Percentiles rank a stretch among this genome's conserved stretches.
Evolutionary conservation across 2,329 filamentous ascomycete species (phyloP).

Genomic region (Paradendryphiella salina): DNA sequence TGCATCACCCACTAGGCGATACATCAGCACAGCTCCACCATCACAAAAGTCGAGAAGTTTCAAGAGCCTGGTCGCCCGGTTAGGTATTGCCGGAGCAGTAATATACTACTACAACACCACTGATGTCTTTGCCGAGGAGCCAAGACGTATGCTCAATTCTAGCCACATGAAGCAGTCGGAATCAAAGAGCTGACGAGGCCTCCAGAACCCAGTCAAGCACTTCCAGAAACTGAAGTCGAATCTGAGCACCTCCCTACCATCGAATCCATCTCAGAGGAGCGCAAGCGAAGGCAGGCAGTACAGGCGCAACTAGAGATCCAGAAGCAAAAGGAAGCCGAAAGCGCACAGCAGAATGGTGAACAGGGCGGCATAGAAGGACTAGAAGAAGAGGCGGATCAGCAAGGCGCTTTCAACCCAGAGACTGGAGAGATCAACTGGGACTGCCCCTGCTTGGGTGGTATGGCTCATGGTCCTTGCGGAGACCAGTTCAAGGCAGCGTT

Average conservation of each 20-base stretch:
- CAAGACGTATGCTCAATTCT: conserved; percentile 61
- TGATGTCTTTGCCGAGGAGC: conserved; percentile 81
- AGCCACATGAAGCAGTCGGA: background rate
- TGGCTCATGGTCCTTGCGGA: conserved; percentile 94
- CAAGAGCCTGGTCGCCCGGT: conserved; percentile 74
- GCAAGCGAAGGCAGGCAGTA: conserved; percentile 41
- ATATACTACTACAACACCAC: conserved; percentile 96
- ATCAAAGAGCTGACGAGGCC: conserved; percentile 1
- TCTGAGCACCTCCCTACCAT: conserved; percentile 50
- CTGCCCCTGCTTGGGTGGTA: conserved; percentile 93
- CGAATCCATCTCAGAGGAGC: conserved; percentile 50
- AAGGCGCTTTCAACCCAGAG: conserved; percentile 96
- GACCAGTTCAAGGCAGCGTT: conserved; percentile 95
- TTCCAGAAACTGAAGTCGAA: conserved; percentile 49
- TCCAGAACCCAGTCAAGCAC: conserved; percentile 32
- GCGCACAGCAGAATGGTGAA: conserved; percentile 16
- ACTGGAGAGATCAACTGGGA: conserved; percentile 99
- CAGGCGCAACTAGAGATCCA: conserved; percentile 38
- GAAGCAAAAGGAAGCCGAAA: conserved; percentile 27
- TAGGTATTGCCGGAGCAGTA: conserved; percentile 73
- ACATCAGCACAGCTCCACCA: conserved; percentile 62
- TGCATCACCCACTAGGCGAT: conserved; percentile 50
- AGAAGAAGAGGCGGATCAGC: conserved; percentile 79
- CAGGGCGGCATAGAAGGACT: conserved; percentile 58
- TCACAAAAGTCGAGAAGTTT: conserved; percentile 73